A percentile compares a stretch with the other conserved stretches of the same genome.
Conservation (phyloP, 2,329 filamentous ascomycete species). For the Aspergillus pseudonomiae region DNA sequence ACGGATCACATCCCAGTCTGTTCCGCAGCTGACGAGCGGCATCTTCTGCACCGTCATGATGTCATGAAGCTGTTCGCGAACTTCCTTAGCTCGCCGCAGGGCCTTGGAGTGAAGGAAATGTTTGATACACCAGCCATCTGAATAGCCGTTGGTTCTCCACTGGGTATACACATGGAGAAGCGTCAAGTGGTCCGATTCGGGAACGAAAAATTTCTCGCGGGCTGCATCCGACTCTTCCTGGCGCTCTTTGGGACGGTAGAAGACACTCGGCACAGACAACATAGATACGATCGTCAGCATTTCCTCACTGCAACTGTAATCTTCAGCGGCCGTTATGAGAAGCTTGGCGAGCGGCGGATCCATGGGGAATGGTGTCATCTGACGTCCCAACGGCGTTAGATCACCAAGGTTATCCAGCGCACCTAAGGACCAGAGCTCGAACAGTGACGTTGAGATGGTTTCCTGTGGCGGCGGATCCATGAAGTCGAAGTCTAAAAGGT, state of each 20-base stretch:
- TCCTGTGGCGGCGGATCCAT: slow-evolving; percentile 99
- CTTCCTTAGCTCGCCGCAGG: slow-evolving; percentile 86
- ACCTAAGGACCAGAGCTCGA: slow-evolving; percentile 94
- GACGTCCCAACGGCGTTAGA: slow-evolving; percentile 80
- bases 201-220: slow-evolving; percentile 97
- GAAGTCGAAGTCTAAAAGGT: slow-evolving; percentile 95
- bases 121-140: slow-evolving; percentile 86
- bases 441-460: slow-evolving; percentile 94
- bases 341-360: slow-evolving; percentile 94
- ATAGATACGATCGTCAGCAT: slow-evolving; percentile 98
- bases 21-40: slow-evolving; percentile 83
- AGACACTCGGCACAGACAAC: slow-evolving; percentile 94
- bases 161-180: slow-evolving; percentile 94
- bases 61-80: slow-evolving; percentile 87
- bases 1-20: slow-evolving; percentile 93
- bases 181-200: slow-evolving; percentile 94
- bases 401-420: slow-evolving; percentile 93
- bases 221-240: slow-evolving; percentile 95
- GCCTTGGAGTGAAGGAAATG: slow-evolving; percentile 98
- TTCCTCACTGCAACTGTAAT: slow-evolving; percentile 93
- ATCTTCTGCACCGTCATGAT: slow-evolving; percentile 96
- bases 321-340: slow-evolving; percentile 84
- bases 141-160: slow-evolving; percentile 88
- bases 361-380: slow-evolving; percentile 98
- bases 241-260: slow-evolving; percentile 94